Percentiles rank a stretch among this genome's conserved stretches.
These are phyloP conservation scores for Neurospora sublineolata DNA, from an alignment of 495 filamentous ascomycete species.

Conservation along the genomic window DNA sequence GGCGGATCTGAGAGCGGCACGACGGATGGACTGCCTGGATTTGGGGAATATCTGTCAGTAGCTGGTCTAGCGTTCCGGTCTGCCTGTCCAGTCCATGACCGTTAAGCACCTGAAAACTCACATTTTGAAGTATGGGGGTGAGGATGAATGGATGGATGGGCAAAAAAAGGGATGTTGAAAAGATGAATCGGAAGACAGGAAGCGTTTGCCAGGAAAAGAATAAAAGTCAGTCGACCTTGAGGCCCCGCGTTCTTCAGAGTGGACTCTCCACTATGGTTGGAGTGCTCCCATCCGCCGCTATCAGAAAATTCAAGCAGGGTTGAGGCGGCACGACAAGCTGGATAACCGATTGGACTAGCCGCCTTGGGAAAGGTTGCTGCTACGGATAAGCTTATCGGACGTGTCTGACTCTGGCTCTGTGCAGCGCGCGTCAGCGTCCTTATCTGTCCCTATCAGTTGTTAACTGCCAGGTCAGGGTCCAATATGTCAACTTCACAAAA, in stretches of 20 bases:
- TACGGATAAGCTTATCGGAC: not conserved
- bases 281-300: not conserved
- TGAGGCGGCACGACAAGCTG: not conserved
- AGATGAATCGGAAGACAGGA: not conserved
- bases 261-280: not conserved
- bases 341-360: not conserved
- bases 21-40: constrained; percentile 44
- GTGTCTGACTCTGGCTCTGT: not conserved
- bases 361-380: not conserved
- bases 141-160: not conserved
- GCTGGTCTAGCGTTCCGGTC: not conserved
- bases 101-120: not conserved
- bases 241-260: not conserved
- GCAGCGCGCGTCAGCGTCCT: not conserved
- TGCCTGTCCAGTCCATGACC: not conserved
- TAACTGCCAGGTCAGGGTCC: not conserved
- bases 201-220: not conserved
- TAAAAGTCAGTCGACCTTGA: not conserved
- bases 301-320: not conserved
- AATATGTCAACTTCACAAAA: not conserved
- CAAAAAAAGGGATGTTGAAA: not conserved
- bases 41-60: not conserved
- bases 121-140: not conserved
- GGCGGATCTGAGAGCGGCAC: constrained; percentile 45
- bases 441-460: not conserved